Conservation (phyloP, 345 rosid species). For the Citrus sp. region DNA sequence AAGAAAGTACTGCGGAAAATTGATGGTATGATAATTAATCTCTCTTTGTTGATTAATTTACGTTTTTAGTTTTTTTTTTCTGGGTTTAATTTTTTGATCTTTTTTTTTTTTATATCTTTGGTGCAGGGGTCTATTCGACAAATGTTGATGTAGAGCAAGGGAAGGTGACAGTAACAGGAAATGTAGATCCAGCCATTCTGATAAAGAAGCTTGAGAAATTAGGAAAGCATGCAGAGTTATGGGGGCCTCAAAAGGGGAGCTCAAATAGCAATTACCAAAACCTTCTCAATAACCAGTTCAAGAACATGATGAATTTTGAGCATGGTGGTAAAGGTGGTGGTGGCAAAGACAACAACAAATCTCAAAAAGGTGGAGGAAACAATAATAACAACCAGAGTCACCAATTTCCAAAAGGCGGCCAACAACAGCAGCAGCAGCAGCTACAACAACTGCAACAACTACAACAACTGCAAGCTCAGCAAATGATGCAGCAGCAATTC, state of each 20-base stretch:
- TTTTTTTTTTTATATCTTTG: conserved; percentile 2
- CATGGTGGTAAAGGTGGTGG: conserved; percentile 37
- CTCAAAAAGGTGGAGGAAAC: conserved; percentile 42
- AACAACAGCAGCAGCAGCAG: conserved; percentile 34
- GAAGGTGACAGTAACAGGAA: conserved; percentile 77
- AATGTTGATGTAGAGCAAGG: conserved; percentile 80
- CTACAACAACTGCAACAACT: conserved; percentile 37
- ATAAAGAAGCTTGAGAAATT: conserved; percentile 77
- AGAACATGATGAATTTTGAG: conserved; percentile 49
- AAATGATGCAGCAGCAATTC: conserved; percentile 40
- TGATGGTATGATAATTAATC: conserved; percentile 50
- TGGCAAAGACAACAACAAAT: conserved; percentile 46
- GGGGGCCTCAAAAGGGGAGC: conserved; percentile 55
- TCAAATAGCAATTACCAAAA: conserved; percentile 29
- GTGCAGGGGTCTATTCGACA: conserved; percentile 64
- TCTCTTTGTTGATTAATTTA: background rate
- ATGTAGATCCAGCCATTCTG: conserved; percentile 67
- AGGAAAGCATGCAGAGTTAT: conserved; percentile 86
- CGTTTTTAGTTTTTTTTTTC: background rate
- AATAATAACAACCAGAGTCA: background rate
- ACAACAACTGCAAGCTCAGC: conserved; percentile 21
- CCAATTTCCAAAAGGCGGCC: conserved; percentile 32
- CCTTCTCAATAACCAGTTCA: conserved; percentile 44
- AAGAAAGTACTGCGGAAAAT: conserved; percentile 73
- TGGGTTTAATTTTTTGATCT: background rate